Evolutionary conservation across 1,284 basidiomycete species (phyloP), one percentile per base, ranked within the genome.

Genomic region (Peniophora sp.): DNA sequence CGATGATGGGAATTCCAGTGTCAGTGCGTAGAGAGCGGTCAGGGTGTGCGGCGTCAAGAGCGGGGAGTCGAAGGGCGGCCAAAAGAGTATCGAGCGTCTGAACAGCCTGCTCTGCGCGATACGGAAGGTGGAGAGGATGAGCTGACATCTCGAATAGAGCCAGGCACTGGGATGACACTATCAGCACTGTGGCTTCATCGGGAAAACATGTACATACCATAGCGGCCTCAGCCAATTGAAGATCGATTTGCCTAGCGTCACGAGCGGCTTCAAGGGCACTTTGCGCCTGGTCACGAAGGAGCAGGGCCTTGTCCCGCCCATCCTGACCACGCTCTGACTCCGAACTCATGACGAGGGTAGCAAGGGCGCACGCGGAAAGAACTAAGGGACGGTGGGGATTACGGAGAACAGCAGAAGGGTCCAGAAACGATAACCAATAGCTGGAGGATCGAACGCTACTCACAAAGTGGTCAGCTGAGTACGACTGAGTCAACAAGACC

Each of bases 111-210:
- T 70, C 67, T n/a, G 79, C 73, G 18, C 81, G 73, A 27, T 74
- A 71, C 6, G 74, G 68, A 23, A 72, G 74, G 60, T 86, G 75
- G 34, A 75, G 70, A 9, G 85, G 84, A 54, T 89, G 83, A 5
- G 80, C 76, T 2, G 84, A 88, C 0, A 78, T 75, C 63, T 90
- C 87, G 61, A 85, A 90, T 2, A 88, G 67, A 2, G 84, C 81
- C 10, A 89, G 70, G 45, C 88, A 76, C 86, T 89, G 47, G 23
- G 5, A 47, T 32, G 47, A 58, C 48, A 55, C 45, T 49, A 60
- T 44, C 3, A 47, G 12, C 37, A 3, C 24, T 34, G 17, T 14
- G 24, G 18, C 27, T 32, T 32, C 15, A 14, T 39, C 15, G 49
- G 17, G 12, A 34, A 5, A 35, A 34, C 24, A 37, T 36, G 46